Evolutionary conservation across 2,329 filamentous ascomycete species (phyloP).

Genomic region (Drechslera avenae): DNA sequence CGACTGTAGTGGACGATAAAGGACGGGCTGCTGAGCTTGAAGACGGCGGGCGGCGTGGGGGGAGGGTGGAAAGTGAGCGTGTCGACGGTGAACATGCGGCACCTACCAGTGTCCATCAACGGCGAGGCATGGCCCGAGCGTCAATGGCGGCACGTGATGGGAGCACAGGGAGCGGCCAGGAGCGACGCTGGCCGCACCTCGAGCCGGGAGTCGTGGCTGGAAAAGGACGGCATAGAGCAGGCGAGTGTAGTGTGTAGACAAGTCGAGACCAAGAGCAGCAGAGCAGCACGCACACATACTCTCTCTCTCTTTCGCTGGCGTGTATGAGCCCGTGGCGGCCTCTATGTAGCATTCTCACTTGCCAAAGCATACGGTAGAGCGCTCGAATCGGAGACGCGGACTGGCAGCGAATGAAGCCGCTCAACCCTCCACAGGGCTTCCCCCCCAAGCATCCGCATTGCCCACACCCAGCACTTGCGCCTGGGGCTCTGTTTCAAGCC

Average conservation of each 20-base stretch:
- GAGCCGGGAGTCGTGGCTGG: neutral
- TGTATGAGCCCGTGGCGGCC: neutral
- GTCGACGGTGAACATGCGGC: slow-evolving; percentile 16
- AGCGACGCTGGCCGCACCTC: neutral
- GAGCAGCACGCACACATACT: too few species aligned
- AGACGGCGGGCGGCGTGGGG: slow-evolving; percentile 15
- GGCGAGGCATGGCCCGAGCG: slow-evolving; percentile 12
- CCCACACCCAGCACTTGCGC: neutral
- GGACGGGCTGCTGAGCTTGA: slow-evolving; percentile 30
- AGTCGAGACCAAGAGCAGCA: too few species aligned
- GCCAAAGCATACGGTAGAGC: slow-evolving; percentile 1
- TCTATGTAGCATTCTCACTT: neutral
- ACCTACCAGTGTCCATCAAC: slow-evolving; percentile 8
- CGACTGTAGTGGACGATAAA: slow-evolving; percentile 29
- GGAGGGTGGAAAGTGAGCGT: slow-evolving; percentile 9
- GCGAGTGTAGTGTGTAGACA: neutral
- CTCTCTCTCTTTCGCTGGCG: too few species aligned
- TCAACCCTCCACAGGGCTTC: slow-evolving; percentile 9
- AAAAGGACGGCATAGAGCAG: neutral
- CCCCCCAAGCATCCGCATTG: slow-evolving; percentile 7
- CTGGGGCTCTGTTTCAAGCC: slow-evolving; percentile 1
- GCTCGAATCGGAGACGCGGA: slow-evolving; percentile 30
- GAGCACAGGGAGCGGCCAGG: slow-evolving; percentile 1
- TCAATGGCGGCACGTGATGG: slow-evolving; percentile 4
- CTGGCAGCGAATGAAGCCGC: slow-evolving; percentile 30